Percentiles rank a stretch among this genome's conserved stretches.
Conservation (phyloP, 169 alveolate species). For the Theileria annulata region DNA sequence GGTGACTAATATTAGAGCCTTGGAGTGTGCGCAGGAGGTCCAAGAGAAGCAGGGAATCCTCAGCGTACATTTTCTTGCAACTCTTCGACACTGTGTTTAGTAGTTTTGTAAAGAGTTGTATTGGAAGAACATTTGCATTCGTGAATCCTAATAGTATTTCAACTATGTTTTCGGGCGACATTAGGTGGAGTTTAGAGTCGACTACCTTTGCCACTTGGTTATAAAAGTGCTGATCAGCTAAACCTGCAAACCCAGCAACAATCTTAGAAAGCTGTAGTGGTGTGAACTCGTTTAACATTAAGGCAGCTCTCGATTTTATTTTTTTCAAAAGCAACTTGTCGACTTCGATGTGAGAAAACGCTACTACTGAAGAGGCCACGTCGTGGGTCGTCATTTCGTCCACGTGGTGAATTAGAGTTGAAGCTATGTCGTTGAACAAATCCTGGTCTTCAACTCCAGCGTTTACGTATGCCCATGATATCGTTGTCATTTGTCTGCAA, state of each 20-base stretch:
- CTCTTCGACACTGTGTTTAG: conserved; percentile 24
- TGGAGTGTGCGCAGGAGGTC: conserved; percentile 20
- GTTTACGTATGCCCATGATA: conserved; percentile 68
- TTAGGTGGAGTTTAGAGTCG: conserved; percentile 51
- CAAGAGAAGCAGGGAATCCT: conserved; percentile 51
- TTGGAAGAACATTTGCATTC: conserved; percentile 25
- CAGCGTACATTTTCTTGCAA: conserved; percentile 58
- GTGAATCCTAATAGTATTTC: conserved; percentile 55
- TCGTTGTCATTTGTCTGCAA: conserved; percentile 58
- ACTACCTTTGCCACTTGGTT: conserved; percentile 33
- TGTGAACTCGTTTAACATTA: conserved; percentile 49
- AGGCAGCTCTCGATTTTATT: conserved; percentile 43
- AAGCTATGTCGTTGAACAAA: conserved; percentile 52
- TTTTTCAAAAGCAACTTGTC: conserved; percentile 54
- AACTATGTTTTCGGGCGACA: conserved; percentile 59
- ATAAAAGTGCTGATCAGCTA: conserved; percentile 54
- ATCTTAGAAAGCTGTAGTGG: conserved; percentile 62
- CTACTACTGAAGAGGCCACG: conserved; percentile 55
- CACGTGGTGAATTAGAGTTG: conserved; percentile 48
- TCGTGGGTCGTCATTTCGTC: conserved; percentile 65
- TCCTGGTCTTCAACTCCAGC: conserved; percentile 60
- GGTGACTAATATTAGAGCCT: not conserved
- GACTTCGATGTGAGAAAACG: conserved; percentile 45
- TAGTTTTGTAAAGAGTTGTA: conserved; percentile 26
- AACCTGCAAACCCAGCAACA: conserved; percentile 43